Conservation (phyloP, 768 basidiomycete species). For the Krasilnikovozyma curviuscula region DNA sequence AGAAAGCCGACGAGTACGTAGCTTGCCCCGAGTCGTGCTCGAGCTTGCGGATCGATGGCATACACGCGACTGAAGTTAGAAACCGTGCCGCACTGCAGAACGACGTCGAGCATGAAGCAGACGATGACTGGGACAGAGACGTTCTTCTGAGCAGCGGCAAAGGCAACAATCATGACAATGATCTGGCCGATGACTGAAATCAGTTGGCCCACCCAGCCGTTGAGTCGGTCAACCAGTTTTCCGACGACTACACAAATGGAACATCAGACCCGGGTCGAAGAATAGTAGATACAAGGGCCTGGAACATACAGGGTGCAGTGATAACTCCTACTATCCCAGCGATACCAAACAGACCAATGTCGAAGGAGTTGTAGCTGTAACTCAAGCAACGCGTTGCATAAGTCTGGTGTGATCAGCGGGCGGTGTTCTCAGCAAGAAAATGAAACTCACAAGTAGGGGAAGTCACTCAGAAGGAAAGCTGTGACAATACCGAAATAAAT, state of each 20-base stretch:
- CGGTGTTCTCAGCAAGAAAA: no score
- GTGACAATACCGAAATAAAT: slow-evolving; percentile 24
- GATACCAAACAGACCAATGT: slow-evolving; percentile 55
- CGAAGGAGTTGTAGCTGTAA: slow-evolving; percentile 30
- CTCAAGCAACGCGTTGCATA: no score
- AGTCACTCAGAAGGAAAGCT: slow-evolving; percentile 60
- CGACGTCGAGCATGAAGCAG: slow-evolving; percentile 31
- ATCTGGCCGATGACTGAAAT: slow-evolving; percentile 31
- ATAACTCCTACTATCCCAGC: slow-evolving; percentile 41
- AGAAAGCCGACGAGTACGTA: background rate
- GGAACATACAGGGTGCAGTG: slow-evolving; percentile 19
- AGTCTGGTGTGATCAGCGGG: slow-evolving; percentile 12
- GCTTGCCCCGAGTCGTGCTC: background rate
- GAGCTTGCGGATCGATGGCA: no score
- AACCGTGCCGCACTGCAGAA: slow-evolving; percentile 48
- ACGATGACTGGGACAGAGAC: slow-evolving; percentile 51
- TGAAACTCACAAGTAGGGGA: slow-evolving; percentile 47
- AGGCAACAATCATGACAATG: slow-evolving; percentile 42
- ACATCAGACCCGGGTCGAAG: no score
- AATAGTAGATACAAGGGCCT: no score
- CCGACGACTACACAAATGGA: no score
- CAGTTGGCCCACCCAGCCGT: slow-evolving; percentile 60
- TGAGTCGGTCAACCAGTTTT: slow-evolving; percentile 44
- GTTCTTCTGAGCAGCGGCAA: slow-evolving; percentile 48
- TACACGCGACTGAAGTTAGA: slow-evolving; percentile 1